phyloP scores from a whole-genome alignment of 2,329 filamentous ascomycete species.

The Stagonosporopsis cucurbitacearum region DNA sequence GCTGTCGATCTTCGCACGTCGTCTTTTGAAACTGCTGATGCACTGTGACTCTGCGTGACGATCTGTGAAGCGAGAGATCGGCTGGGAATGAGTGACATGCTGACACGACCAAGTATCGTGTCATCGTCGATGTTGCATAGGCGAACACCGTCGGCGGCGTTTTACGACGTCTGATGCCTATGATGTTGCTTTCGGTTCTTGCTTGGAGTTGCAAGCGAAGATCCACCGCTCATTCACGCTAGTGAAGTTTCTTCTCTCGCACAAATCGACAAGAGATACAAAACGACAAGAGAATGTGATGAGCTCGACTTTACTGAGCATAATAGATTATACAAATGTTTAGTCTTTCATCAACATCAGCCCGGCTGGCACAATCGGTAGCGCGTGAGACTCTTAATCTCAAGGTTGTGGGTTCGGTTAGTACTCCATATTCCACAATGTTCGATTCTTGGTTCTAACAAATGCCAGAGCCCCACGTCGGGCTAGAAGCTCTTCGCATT shows the following conservation, averaged over 20 bases:
- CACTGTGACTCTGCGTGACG: neutral
- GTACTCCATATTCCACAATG: neutral
- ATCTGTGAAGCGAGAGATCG: constrained; percentile 2
- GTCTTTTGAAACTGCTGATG: constrained; percentile 8
- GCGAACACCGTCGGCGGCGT: neutral
- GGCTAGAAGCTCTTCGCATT: neutral
- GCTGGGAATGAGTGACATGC: neutral
- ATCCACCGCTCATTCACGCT: too few species aligned
- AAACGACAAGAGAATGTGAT: too few species aligned
- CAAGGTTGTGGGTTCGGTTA: constrained; percentile 18
- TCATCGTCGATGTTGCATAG: neutral
- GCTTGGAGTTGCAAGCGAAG: too few species aligned
- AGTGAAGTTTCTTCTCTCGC: too few species aligned
- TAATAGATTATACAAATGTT: neutral
- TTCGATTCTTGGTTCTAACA: neutral
- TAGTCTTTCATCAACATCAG: neutral
- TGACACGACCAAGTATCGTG: too few species aligned
- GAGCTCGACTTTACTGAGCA: too few species aligned
- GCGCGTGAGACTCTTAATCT: constrained; percentile 24
- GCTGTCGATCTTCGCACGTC: constrained; percentile 10
- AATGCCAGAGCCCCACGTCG: neutral
- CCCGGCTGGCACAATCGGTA: constrained; percentile 22
- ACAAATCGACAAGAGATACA: too few species aligned
- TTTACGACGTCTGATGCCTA: neutral
- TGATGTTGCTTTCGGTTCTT: neutral